Conservation (phyloP, 352 stramenopile genomes). For the Phytophthora pistaciae region DNA sequence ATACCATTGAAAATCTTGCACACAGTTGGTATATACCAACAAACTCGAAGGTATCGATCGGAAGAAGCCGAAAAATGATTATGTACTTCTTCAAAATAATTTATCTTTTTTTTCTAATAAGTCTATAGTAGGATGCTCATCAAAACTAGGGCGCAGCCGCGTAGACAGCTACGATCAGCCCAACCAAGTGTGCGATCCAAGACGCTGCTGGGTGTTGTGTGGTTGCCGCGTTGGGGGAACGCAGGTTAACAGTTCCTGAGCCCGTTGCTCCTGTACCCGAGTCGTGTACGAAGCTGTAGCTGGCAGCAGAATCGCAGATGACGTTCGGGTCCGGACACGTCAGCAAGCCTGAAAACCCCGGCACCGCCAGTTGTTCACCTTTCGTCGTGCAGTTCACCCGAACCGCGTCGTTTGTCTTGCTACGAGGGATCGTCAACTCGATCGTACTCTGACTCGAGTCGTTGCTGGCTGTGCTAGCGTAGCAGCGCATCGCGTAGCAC, state of each 20-base stretch:
- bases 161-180: not conserved
- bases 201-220: not conserved
- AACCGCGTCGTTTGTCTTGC: slow-evolving; percentile 26
- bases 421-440: slow-evolving; percentile 55
- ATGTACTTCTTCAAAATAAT: too few relatives aligned
- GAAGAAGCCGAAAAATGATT: too few relatives aligned
- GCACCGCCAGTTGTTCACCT: slow-evolving; percentile 52
- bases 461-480: slow-evolving; percentile 23
- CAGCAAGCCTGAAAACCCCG: slow-evolving; percentile 60
- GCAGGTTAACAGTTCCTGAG: slow-evolving; percentile 23
- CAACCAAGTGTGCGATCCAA: not conserved
- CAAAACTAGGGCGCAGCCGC: not conserved
- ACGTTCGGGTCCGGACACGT: slow-evolving; percentile 78
- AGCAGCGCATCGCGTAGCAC: slow-evolving; percentile 79
- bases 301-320: slow-evolving; percentile 50
- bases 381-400: slow-evolving; percentile 59
- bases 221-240: slow-evolving; percentile 19
- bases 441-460: slow-evolving; percentile 34
- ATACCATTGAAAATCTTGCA: too few relatives aligned
- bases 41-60: too few relatives aligned
- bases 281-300: slow-evolving; percentile 25
- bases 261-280: not conserved
- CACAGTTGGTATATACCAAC: too few relatives aligned
- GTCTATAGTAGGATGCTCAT: not conserved
- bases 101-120: not conserved